Base-by-base conservation (phyloP, 1,284 basidiomycete species). In the Inonotus obliquus region DNA sequence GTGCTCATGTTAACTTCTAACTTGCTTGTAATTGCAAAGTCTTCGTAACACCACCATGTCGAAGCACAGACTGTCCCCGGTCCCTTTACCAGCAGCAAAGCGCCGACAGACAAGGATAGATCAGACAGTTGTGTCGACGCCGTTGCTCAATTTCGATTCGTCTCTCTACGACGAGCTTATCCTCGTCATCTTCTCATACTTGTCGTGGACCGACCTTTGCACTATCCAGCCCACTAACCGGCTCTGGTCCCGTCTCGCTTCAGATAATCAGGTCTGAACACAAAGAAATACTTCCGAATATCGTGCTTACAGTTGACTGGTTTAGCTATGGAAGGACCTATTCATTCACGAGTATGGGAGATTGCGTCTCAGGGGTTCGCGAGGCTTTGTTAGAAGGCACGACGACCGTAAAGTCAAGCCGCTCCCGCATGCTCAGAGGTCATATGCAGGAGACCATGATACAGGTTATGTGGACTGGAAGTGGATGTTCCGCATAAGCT, bases 401-500 rank as follows among this genome's bases (percentile, higher is more conserved):
- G 83, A 88, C 67, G 83, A 83, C 2, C 76, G 83, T 59, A 79
- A 84, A 69, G 72, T 87, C 32, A 83, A 78, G 67, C 76, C 81
- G 3, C 73, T 91, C 32, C 88, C 88, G 11, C 77, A 76, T 25
- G 74, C 84, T 69, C 79, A 76, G 2, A 72, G 75, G 14, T 32
- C 9, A 17, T 17, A 52, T 63, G 56, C 65, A 6, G 55, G 59
- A 48, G 57, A n/a, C 7, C 52, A 61, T 53, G 51, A 64, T 29
- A 63, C 65, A 44, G 75, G 79, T n/a, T 70, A 75, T 47, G 65
- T 76, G 49, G 81, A 89, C 68, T 92, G 89, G 89, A 90, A 89
- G 72, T 88, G 83, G 82, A 91, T 91, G 88, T 91, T 90, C 72
- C 81, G 87, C 57, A 87, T 91, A 64, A 90, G 87, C 68, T 82